Evolutionary conservation across 1,284 basidiomycete species (phyloP).

Genomic region (Volvariella volvacea): DNA sequence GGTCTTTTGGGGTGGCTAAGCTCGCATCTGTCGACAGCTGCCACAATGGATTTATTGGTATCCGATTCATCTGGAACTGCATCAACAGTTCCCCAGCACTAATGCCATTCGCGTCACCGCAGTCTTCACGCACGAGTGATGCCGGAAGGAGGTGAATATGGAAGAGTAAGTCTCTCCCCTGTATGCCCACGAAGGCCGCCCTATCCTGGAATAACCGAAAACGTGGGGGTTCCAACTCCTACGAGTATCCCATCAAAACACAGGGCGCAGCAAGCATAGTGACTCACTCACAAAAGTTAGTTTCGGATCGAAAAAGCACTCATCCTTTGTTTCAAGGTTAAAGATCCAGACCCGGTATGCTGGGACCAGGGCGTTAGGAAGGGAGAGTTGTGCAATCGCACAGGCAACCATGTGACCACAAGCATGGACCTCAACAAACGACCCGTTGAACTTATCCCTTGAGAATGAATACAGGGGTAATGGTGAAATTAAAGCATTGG

Average conservation of each 20-base stretch:
- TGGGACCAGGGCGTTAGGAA: background rate
- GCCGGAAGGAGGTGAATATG: conserved; percentile 11
- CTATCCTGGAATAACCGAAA: too few relatives aligned
- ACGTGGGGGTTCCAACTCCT: too few relatives aligned
- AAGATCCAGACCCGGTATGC: background rate
- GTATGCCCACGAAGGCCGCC: too few relatives aligned
- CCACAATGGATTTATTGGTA: too few relatives aligned
- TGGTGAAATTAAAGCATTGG: background rate
- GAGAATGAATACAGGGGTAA: conserved; percentile 8
- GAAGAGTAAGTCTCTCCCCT: background rate
- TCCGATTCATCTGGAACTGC: too few relatives aligned
- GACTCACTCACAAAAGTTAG: too few relatives aligned
- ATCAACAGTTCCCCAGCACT: too few relatives aligned
- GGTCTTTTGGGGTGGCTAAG: background rate
- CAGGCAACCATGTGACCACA: conserved; percentile 24
- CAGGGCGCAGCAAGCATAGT: too few relatives aligned
- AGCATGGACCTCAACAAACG: conserved; percentile 19
- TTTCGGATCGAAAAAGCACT: too few relatives aligned
- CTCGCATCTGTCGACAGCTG: too few relatives aligned
- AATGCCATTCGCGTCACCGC: too few relatives aligned
- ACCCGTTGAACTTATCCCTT: conserved; percentile 12
- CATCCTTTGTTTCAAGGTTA: background rate
- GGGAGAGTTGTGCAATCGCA: conserved; percentile 23
- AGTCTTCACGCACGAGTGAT: conserved; percentile 10
- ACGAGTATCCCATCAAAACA: too few relatives aligned